A percentile compares a stretch with the other conserved stretches of the same genome.
phyloP scores from a whole-genome alignment of 495 filamentous ascomycete genomes.

The Lindgomyces ingoldianus region DNA sequence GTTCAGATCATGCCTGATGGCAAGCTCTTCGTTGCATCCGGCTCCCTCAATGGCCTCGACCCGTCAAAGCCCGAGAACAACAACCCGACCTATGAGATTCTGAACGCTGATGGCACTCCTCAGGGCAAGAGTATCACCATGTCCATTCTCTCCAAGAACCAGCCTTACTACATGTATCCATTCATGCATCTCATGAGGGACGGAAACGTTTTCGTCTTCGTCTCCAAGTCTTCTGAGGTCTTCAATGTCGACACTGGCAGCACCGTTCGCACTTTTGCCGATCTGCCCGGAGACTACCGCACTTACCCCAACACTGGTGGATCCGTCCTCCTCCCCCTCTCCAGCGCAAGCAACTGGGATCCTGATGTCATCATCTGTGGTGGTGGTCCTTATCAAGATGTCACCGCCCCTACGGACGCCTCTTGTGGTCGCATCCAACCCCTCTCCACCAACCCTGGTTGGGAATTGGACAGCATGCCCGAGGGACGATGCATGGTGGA shows the following conservation, averaged over 20 bases:
- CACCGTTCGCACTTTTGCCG: constrained; percentile 52
- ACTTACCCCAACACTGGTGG: constrained; percentile 67
- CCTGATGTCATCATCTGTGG: constrained; percentile 62
- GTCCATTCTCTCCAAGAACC: constrained; percentile 56
- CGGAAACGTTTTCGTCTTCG: constrained; percentile 60
- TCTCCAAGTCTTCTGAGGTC: constrained; percentile 56
- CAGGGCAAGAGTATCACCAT: constrained; percentile 51
- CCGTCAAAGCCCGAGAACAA: constrained; percentile 58
- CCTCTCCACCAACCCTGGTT: constrained; percentile 51
- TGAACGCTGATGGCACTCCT: constrained; percentile 49
- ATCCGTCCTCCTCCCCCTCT: constrained; percentile 59
- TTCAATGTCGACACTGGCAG: constrained; percentile 53
- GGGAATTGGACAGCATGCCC: constrained; percentile 67
- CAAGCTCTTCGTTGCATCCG: constrained; percentile 62
- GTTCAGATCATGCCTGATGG: constrained; percentile 61
- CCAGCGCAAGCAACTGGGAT: constrained; percentile 54
- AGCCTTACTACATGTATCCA: constrained; percentile 69
- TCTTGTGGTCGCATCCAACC: constrained; percentile 62
- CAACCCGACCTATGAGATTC: constrained; percentile 65
- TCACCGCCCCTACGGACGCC: constrained; percentile 59
- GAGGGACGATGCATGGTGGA: constrained; percentile 64
- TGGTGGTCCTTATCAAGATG: constrained; percentile 64
- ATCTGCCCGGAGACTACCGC: constrained; percentile 60
- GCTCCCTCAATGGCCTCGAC: constrained; percentile 61
- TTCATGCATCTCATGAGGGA: constrained; percentile 61